A percentile compares a stretch with the other conserved stretches of the same genome.
Conservation (phyloP, 2,329 filamentous ascomycete genomes). For the Aspergillus quadrilineatus region DNA sequence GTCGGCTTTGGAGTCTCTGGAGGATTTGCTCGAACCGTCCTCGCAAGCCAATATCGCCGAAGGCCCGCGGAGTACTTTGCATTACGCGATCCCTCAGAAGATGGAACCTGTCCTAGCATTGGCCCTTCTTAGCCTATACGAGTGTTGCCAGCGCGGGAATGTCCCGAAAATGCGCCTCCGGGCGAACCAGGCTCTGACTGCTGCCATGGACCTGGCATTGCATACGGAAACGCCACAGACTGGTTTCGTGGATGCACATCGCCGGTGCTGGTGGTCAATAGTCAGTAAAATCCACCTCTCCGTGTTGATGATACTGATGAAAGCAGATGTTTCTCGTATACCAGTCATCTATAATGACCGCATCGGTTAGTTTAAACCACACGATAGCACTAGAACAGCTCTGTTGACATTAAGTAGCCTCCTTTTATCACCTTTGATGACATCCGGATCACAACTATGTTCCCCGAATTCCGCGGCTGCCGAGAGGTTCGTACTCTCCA, state of each 20-base stretch:
- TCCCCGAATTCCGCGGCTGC: conserved; percentile 19
- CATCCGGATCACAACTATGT: conserved; percentile 24
- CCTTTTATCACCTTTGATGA: conserved; percentile 23
- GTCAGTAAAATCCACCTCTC: conserved; percentile 12
- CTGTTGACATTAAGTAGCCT: conserved; percentile 7
- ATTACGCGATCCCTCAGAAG: conserved; percentile 15
- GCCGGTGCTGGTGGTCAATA: conserved; percentile 28
- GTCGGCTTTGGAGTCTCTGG: not conserved
- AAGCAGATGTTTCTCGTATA: not conserved
- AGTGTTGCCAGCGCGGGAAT: conserved; percentile 27
- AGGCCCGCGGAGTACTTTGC: not conserved
- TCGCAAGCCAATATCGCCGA: not conserved
- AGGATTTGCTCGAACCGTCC: not conserved
- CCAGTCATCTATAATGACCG: not conserved
- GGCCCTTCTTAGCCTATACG: conserved; percentile 22
- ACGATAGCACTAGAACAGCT: not conserved
- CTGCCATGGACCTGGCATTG: conserved; percentile 27
- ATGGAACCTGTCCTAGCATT: conserved; percentile 24
- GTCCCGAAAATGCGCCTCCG: conserved; percentile 24
- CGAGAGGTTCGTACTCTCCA: conserved; percentile 18
- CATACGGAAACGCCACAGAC: conserved; percentile 11
- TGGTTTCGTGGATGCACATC: conserved; percentile 20
- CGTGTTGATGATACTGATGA: not conserved
- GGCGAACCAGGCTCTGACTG: conserved; percentile 26
- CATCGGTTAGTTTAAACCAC: not conserved